phyloP scores from a whole-genome alignment of 805 yeast species.

The Komagataella ulmi region DNA sequence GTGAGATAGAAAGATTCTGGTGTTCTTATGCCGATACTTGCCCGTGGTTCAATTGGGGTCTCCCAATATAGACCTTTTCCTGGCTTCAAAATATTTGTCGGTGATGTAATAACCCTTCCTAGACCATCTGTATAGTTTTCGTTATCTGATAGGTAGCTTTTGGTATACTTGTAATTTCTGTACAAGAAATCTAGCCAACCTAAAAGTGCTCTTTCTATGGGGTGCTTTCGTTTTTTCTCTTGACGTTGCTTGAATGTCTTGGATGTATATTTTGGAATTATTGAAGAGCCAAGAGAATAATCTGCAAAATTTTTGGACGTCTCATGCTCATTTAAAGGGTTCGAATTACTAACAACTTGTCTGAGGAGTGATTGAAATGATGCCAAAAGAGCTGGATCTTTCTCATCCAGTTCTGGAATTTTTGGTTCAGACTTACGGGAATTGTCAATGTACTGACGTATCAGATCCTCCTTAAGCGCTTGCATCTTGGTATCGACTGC shows the following conservation, averaged over 20 bases:
- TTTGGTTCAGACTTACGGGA: not conserved
- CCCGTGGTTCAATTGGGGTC: not conserved
- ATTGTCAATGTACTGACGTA: not conserved
- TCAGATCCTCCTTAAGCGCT: not conserved
- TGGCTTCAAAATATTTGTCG: conserved; percentile 1
- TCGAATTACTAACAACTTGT: not conserved
- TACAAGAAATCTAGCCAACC: not conserved
- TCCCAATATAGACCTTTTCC: conserved; percentile 3
- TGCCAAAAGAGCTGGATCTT: not conserved
- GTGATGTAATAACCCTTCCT: conserved; percentile 1
- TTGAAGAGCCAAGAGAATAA: not conserved
- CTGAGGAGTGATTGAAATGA: not conserved
- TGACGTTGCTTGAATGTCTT: not conserved
- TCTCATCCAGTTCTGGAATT: not conserved
- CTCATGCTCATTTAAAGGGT: not conserved
- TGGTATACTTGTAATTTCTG: conserved; percentile 1
- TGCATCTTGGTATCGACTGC: not conserved
- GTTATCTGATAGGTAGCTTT: not conserved
- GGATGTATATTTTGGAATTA: not conserved
- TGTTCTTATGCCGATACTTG: not conserved
- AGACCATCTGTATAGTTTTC: not conserved
- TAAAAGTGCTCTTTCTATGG: not conserved
- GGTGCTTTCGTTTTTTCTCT: not conserved
- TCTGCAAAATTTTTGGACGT: not conserved
- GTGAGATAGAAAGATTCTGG: not conserved